phyloP scores from a whole-genome alignment of 768 basidiomycete species.

The Leucocoprinus birnbaumii region DNA sequence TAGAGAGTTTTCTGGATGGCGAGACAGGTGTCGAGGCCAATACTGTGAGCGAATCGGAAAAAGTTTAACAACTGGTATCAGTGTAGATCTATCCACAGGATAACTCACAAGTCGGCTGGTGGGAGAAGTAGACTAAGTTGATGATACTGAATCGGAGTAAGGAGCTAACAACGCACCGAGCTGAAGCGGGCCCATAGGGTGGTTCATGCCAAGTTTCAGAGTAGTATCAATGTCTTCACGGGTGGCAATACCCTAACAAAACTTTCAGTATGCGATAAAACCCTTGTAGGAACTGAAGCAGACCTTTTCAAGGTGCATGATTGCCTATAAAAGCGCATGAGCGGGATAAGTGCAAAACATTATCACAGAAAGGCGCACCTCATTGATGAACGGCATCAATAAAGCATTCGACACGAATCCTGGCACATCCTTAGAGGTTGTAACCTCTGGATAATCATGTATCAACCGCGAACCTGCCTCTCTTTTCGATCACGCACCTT shows the following conservation, averaged over 20 bases:
- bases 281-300: not conserved
- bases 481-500: constrained; percentile 60
- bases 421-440: constrained; percentile 87
- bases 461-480: too few relatives aligned
- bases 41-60: constrained; percentile 44
- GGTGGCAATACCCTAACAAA: constrained; percentile 78
- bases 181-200: constrained; percentile 93
- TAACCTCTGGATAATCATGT: too few relatives aligned
- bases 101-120: constrained; percentile 56
- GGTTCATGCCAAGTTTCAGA: constrained; percentile 88
- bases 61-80: not conserved
- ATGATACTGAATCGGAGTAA: too few relatives aligned
- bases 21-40: constrained; percentile 96
- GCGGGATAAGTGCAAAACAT: not conserved
- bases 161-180: too few relatives aligned
- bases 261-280: not conserved
- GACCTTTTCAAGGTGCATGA: constrained; percentile 91
- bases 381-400: constrained; percentile 97
- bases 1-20: constrained; percentile 91
- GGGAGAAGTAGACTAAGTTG: not conserved
- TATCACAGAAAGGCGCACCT: constrained; percentile 40
- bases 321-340: constrained; percentile 51
- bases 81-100: too few relatives aligned
- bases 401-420: constrained; percentile 95
- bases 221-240: constrained; percentile 96